Evolutionary conservation across 768 basidiomycete species (phyloP), one percentile per base, ranked within the genome.

Genomic region (Pseudohyphozyma bogoriensis): DNA sequence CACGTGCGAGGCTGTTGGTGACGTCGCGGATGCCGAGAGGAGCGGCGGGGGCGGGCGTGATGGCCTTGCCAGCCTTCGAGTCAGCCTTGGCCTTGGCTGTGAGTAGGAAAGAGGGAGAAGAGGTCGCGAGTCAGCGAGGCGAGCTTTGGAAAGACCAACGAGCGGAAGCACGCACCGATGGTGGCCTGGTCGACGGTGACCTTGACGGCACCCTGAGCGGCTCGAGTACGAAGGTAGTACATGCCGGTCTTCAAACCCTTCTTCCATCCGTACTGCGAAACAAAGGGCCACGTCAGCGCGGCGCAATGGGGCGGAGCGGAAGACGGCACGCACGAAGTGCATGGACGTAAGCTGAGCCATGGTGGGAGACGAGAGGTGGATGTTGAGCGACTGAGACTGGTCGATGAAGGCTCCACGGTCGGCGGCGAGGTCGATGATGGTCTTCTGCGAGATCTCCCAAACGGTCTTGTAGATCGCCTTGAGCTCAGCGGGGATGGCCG

Each of bases 181-280:
- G 62, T 62, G 9, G 71, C 74, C 60, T 76, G 72, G 61, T 77
- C 76, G 60, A 97, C 83, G 13, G 95, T 99, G 78, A 99, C 96
- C 77, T 99, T 90, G 73, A 93, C 92, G 53, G 95, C 95, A 71
- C 89, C 85, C 16, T 89, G 88, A 12, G 92, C 91, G 7, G 95
- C 89, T 55, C 89, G 82, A 24, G 95, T 96, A 56, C 95, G 83
- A 52, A 99, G 80, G 75, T 99, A 97, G 77, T 78, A 78, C 88
- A 93, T 92, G 68, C 93, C 95, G 1, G 95, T 99, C 82, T 99
- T 99, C 71, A 99, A 77, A 36, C 95, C 95, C 77, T 89, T 89
- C 81, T 93, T 93, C 95, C 95, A 97, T n/a, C 91, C 95, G 73
- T 96, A 96, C n/a, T n/a, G n/a, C n/a, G n/a, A n/a, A n/a, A n/a